Percentiles rank a stretch among this genome's conserved stretches.
phyloP scores from a whole-genome alignment of 768 basidiomycete genomes.

The Tephrocybe sp. region DNA sequence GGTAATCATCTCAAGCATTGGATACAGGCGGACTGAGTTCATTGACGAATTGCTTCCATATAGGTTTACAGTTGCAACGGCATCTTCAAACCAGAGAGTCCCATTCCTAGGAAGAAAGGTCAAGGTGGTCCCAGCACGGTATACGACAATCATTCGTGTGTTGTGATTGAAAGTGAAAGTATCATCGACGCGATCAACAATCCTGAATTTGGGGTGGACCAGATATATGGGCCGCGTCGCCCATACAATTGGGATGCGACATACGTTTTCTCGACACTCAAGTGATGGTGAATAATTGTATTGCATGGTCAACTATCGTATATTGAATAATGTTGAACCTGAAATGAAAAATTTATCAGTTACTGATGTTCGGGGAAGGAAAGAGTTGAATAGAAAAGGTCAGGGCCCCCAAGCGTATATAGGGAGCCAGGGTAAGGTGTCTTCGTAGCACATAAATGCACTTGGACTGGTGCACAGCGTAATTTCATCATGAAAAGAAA shows the following conservation, averaged over 20 bases:
- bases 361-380: not conserved
- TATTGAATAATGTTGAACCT: not conserved
- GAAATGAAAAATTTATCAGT: not conserved
- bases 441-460: conserved; percentile 39
- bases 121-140: conserved; percentile 36
- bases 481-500: conserved; percentile 37
- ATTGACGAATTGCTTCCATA: not conserved
- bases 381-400: conserved; percentile 16
- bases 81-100: conserved; percentile 30
- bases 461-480: conserved; percentile 64
- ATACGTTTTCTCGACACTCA: conserved; percentile 35
- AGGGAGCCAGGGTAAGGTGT: conserved; percentile 43
- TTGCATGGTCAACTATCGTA: not conserved
- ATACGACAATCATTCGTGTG: conserved; percentile 38
- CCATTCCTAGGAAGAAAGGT: conserved; percentile 38
- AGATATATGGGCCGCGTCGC: conserved; percentile 39
- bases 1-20: conserved; percentile 16
- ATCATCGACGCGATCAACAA: conserved; percentile 49
- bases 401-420: conserved; percentile 54
- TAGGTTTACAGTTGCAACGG: conserved; percentile 43
- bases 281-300: not conserved
- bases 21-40: not conserved
- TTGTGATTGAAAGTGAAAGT: conserved; percentile 44
- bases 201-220: conserved; percentile 40
- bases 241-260: conserved; percentile 38